phyloP scores from a whole-genome alignment of 768 basidiomycete genomes.

The Gymnopilus dilepis region DNA sequence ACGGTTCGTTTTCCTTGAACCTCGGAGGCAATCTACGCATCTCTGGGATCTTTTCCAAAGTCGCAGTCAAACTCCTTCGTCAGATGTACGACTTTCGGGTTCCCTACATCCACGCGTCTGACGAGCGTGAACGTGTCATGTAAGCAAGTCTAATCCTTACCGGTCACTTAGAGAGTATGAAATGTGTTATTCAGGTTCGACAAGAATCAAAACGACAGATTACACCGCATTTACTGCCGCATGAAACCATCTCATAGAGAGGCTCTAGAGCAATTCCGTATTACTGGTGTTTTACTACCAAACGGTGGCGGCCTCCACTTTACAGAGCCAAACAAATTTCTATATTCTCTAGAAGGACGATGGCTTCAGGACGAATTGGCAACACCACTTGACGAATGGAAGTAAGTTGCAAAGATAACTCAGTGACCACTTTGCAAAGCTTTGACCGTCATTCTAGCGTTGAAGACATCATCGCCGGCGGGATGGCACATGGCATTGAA shows the following conservation, averaged over 20 bases:
- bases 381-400: conserved; percentile 49
- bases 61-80: not conserved
- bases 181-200: conserved; percentile 31
- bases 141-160: not conserved
- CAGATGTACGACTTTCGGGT: not conserved
- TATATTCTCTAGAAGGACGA: conserved; percentile 41
- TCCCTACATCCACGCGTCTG: conserved; percentile 27
- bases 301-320: conserved; percentile 48
- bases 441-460: conserved; percentile 31
- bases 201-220: conserved; percentile 41
- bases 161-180: conserved; percentile 24
- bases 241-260: conserved; percentile 50
- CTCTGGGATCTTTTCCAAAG: not conserved
- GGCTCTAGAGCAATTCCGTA: conserved; percentile 43
- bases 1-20: not conserved
- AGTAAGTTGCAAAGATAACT: conserved; percentile 32
- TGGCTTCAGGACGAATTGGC: conserved; percentile 47
- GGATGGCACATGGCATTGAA: conserved; percentile 41
- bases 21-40: conserved; percentile 17
- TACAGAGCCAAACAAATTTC: conserved; percentile 42
- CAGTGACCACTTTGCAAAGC: not conserved
- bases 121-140: conserved; percentile 21
- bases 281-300: conserved; percentile 48
- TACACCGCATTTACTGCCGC: conserved; percentile 41
- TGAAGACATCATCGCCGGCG: conserved; percentile 36